These are phyloP conservation scores for Graphilbum fragrans DNA, from an alignment of 2,329 filamentous ascomycete species.

Conservation along the genomic window DNA sequence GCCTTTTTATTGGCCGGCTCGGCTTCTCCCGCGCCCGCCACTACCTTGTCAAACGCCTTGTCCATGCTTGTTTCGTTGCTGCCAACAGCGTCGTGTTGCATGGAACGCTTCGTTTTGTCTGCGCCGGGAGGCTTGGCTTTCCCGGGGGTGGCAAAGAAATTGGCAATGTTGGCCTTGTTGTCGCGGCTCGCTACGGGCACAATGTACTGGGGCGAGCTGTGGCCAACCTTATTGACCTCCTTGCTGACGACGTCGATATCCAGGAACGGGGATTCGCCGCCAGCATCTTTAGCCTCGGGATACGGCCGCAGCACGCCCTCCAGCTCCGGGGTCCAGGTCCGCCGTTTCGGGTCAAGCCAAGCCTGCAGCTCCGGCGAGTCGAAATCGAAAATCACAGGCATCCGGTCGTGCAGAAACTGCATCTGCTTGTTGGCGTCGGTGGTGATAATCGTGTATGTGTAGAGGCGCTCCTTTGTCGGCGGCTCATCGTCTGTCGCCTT, in stretches of 20 bases:
- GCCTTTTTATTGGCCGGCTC: background rate
- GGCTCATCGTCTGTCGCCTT: constrained; percentile 27
- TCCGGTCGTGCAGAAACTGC: constrained; percentile 80
- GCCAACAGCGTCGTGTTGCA: no score
- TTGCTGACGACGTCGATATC: constrained; percentile 78
- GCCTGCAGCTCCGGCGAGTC: constrained; percentile 54
- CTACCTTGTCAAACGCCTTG: no score
- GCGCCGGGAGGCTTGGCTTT: no score
- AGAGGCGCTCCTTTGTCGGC: constrained; percentile 46
- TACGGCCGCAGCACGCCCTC: constrained; percentile 64
- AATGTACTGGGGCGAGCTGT: constrained; percentile 74
- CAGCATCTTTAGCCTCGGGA: constrained; percentile 16
- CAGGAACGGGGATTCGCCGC: constrained; percentile 45
- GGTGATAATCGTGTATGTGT: constrained; percentile 90
- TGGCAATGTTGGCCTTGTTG: constrained; percentile 88
- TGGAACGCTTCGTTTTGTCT: no score
- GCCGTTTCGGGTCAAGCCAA: constrained; percentile 66
- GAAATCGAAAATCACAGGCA: constrained; percentile 85
- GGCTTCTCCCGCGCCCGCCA: no score
- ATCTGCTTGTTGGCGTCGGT: constrained; percentile 76
- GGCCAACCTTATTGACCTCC: constrained; percentile 89
- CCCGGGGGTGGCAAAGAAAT: constrained; percentile 62
- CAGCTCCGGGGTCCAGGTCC: constrained; percentile 66
- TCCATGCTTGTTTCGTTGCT: background rate
- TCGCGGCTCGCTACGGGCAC: constrained; percentile 72